A percentile compares a stretch with the other conserved stretches of the same genome.
Conservation (phyloP, 305 asterid species). For the Rubia occidens region DNA sequence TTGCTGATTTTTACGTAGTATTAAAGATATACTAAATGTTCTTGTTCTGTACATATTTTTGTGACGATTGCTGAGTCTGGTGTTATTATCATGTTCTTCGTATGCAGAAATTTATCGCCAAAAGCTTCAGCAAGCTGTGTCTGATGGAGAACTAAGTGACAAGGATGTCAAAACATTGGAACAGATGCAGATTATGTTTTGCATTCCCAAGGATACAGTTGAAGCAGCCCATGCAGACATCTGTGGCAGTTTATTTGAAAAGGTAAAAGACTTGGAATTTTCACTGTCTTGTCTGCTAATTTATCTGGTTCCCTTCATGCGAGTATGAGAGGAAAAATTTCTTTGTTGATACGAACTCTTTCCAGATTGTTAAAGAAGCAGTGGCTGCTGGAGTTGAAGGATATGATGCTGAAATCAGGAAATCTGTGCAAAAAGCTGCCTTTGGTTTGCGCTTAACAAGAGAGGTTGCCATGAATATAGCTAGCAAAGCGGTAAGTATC, state of each 20-base stretch:
- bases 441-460: conserved; percentile 86
- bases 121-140: conserved; percentile 70
- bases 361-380: conserved; percentile 83
- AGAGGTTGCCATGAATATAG: conserved; percentile 80
- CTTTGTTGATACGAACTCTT: conserved; percentile 12
- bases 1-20: neutral
- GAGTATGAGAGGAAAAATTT: conserved; percentile 15
- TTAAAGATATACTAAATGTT: neutral
- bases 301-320: neutral
- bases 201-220: conserved; percentile 82
- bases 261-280: conserved; percentile 36
- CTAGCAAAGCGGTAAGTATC: conserved; percentile 81
- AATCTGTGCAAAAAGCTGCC: conserved; percentile 83
- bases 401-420: conserved; percentile 57
- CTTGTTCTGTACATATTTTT: neutral
- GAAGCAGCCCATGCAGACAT: conserved; percentile 89
- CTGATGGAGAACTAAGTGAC: conserved; percentile 80
- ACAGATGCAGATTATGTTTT: conserved; percentile 76
- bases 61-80: neutral
- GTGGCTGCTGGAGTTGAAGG: conserved; percentile 71
- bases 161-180: conserved; percentile 72
- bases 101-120: conserved; percentile 70
- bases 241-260: conserved; percentile 89
- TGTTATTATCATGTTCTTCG: conserved; percentile 6
- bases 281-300: neutral